Base-by-base conservation (phyloP, 2,329 filamentous ascomycete species). In the Trichoderma citrinoviride region DNA sequence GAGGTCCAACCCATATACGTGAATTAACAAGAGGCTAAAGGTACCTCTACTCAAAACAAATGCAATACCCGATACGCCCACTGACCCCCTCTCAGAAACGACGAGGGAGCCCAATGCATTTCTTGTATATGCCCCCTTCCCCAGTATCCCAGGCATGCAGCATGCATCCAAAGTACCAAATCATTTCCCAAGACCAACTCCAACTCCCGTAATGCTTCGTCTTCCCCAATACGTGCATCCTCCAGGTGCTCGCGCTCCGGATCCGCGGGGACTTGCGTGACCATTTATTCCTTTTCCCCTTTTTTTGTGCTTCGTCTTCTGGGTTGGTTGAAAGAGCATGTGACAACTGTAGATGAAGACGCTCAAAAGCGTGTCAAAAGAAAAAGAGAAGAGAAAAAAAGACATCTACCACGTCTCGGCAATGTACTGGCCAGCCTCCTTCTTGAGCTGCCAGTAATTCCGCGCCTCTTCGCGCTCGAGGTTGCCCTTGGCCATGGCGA, bases 401-500 rank as follows among this genome's bases (percentile, higher is more conserved):
- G 19, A 25, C 29, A 19, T 41, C 72, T 72, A 89, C 87, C 87
- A 89, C 6, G 87, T 89, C 80, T 89, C 93, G 66, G 94, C 92
- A 83, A 97, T 97, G 76, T 97, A 99, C 80, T 97, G 93, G 4
- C 93, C 93, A 27, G 88, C 92, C 70, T 93, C 90, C 82, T 90
- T 94, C 87, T 98, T 98, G 71, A 91, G 83, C 52, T 88, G 81
- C 95, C 95, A 98, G 76, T 97, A 99, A 68, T 90, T 87, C 74
- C 85, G 83, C 2, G 95, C 94, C 75, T 96, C 92, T 37, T 93
- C 88, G 23, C 84, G 82, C 74, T 92, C 90, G 58, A 99, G 79
- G 72, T 93, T 93, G 12, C 94, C 95, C 83, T 97, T 97, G 69
- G 88, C 82, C 89, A 97, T 96, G 58, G 93, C 92, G 1, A 97